Percentiles rank a stretch among this genome's conserved stretches.
phyloP scores from a whole-genome alignment of 1,139 yeast species.

The Taiozyma onychis region DNA sequence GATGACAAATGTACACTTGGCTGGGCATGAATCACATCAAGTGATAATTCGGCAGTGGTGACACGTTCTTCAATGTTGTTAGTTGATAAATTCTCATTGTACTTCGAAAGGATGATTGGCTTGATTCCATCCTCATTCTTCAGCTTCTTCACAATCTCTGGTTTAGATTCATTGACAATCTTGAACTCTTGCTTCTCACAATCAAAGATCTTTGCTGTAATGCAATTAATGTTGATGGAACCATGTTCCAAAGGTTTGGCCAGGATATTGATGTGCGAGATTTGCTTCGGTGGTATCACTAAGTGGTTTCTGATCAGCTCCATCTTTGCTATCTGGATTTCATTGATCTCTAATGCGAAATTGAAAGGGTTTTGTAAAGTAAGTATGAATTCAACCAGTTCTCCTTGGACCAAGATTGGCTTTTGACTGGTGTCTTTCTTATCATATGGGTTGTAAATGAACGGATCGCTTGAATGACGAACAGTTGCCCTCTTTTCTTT shows the following conservation, averaged over 20 bases:
- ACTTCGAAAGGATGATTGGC: constrained; percentile 7
- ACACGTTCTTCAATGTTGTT: constrained; percentile 14
- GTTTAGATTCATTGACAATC: constrained; percentile 24
- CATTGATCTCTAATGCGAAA: constrained; percentile 62
- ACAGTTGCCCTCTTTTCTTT: constrained; percentile 7
- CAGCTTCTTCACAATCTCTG: constrained; percentile 23
- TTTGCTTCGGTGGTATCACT: constrained; percentile 35
- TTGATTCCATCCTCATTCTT: constrained; percentile 13
- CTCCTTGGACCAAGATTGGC: constrained; percentile 47
- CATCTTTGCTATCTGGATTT: constrained; percentile 38
- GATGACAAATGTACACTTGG: constrained; percentile 55
- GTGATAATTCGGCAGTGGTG: constrained; percentile 12
- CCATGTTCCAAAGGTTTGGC: constrained; percentile 42
- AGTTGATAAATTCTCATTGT: constrained; percentile 6
- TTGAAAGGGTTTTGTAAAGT: constrained; percentile 76
- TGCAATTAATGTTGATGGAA: constrained; percentile 34
- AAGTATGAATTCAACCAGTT: constrained; percentile 46
- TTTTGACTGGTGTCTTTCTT: constrained; percentile 12
- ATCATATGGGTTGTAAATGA: constrained; percentile 33
- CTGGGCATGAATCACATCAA: constrained; percentile 55
- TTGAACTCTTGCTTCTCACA: constrained; percentile 33
- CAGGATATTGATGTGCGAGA: constrained; percentile 35
- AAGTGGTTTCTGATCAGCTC: constrained; percentile 28
- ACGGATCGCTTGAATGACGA: constrained; percentile 23
- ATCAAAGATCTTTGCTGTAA: constrained; percentile 41